Evolutionary conservation across 1,139 yeast genomes (phyloP).

Genomic region (Meyerozyma carpophila): DNA sequence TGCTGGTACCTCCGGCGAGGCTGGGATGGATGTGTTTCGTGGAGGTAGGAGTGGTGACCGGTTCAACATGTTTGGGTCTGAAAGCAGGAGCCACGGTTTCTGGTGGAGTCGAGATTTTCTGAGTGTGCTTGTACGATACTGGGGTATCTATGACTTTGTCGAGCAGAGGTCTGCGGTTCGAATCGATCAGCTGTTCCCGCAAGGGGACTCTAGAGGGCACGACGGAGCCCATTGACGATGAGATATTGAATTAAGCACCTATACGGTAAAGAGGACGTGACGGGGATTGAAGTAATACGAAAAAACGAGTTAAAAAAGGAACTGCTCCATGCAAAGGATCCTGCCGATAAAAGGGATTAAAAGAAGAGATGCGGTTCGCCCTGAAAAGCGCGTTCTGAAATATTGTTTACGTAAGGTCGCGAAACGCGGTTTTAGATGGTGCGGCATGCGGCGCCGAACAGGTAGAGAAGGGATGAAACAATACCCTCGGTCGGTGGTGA

Average conservation of each 20-base stretch:
- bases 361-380: constrained; percentile 1
- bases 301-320: neutral
- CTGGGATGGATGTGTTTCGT: constrained; percentile 17
- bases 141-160: constrained; percentile 15
- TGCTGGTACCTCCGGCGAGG: constrained; percentile 3
- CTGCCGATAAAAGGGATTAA: constrained; percentile 1
- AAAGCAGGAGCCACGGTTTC: constrained; percentile 14
- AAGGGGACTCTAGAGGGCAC: constrained; percentile 13
- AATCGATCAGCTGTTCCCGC: constrained; percentile 11
- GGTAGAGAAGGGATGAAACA: neutral
- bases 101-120: constrained; percentile 35
- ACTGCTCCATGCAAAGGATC: neutral
- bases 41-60: constrained; percentile 6
- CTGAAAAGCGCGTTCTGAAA: constrained; percentile 2
- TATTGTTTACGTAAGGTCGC: constrained; percentile 2
- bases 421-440: neutral
- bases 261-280: neutral
- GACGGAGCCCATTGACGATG: neutral
- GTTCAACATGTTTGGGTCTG: constrained; percentile 6
- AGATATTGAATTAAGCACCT: neutral
- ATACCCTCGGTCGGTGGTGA: neutral
- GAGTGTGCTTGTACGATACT: constrained; percentile 8
- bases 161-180: neutral
- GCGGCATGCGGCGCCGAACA: neutral
- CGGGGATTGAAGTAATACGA: neutral